Conservation (phyloP, 345 rosid genomes). For the Salix udensis region DNA sequence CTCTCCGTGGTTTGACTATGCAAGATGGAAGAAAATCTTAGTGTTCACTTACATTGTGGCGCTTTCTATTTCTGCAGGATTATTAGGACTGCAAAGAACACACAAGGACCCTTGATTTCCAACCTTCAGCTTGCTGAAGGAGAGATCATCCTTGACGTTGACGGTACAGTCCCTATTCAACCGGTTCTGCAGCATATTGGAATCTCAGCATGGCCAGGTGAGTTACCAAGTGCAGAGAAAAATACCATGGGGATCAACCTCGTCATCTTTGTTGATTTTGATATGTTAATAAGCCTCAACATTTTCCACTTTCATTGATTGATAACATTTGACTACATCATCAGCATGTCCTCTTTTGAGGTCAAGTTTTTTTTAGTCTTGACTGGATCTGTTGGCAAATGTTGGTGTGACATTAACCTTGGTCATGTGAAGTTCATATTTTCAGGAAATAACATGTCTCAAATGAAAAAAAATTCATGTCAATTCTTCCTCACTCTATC, state of each 20-base stretch:
- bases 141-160: constrained; percentile 75
- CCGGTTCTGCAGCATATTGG: constrained; percentile 94
- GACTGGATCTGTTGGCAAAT: background rate
- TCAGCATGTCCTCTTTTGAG: no score
- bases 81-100: constrained; percentile 53
- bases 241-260: background rate
- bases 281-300: no score
- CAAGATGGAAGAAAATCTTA: background rate
- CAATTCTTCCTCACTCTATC: background rate
- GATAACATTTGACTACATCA: no score
- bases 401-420: background rate
- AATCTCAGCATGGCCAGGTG: constrained; percentile 95
- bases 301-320: no score
- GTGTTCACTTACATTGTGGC: background rate
- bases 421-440: background rate
- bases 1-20: background rate
- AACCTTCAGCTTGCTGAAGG: constrained; percentile 76
- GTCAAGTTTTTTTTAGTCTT: background rate
- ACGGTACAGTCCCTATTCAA: constrained; percentile 82
- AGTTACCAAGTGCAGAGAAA: constrained; percentile 12
- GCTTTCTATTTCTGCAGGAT: constrained; percentile 41
- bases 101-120: constrained; percentile 48
- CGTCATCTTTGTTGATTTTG: constrained; percentile 1
- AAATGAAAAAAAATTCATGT: background rate
- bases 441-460: background rate